A percentile compares a stretch with the other conserved stretches of the same genome.
Evolutionary conservation across 768 basidiomycete species (phyloP).

Genomic region (Trametopsis cervina): DNA sequence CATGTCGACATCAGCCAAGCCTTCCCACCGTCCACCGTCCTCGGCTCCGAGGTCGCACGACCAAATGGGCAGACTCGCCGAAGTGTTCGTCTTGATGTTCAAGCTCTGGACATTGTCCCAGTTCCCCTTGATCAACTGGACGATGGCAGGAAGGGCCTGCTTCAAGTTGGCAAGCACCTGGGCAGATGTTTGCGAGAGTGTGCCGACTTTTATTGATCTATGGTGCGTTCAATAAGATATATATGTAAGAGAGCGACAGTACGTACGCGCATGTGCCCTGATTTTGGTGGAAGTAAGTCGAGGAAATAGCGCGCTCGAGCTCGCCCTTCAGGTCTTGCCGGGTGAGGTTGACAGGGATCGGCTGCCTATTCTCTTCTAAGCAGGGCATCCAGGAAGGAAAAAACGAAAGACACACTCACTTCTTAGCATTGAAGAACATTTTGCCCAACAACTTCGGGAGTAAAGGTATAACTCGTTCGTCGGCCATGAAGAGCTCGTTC

Average conservation of each 20-base stretch:
- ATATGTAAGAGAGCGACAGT: background rate
- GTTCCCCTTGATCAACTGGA: slow-evolving; percentile 61
- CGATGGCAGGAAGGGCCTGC: slow-evolving; percentile 68
- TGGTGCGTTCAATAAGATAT: background rate
- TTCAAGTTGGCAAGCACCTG: slow-evolving; percentile 78
- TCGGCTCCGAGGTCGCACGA: slow-evolving; percentile 59
- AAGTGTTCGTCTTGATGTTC: slow-evolving; percentile 84
- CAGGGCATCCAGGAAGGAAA: slow-evolving; percentile 1
- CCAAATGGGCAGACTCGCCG: slow-evolving; percentile 89
- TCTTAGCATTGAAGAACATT: slow-evolving; percentile 93
- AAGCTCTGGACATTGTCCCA: slow-evolving; percentile 92
- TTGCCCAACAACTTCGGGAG: slow-evolving; percentile 83
- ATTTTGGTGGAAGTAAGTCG: slow-evolving; percentile 95
- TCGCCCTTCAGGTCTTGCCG: slow-evolving; percentile 89
- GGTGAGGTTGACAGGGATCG: slow-evolving; percentile 86
- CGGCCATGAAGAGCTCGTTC: slow-evolving; percentile 88
- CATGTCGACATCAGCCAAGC: slow-evolving; percentile 31
- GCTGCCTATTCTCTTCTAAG: slow-evolving; percentile 59
- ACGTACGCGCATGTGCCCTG: slow-evolving; percentile 89
- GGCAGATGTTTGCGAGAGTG: slow-evolving; percentile 60
- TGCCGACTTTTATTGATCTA: slow-evolving; percentile 82
- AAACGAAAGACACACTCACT: slow-evolving; percentile 44
- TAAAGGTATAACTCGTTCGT: slow-evolving; percentile 83
- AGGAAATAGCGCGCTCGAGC: slow-evolving; percentile 86
- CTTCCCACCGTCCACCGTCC: slow-evolving; percentile 56